Base-by-base conservation (phyloP, 257 asterid species). In the Lithospermum erythrorhizon region DNA sequence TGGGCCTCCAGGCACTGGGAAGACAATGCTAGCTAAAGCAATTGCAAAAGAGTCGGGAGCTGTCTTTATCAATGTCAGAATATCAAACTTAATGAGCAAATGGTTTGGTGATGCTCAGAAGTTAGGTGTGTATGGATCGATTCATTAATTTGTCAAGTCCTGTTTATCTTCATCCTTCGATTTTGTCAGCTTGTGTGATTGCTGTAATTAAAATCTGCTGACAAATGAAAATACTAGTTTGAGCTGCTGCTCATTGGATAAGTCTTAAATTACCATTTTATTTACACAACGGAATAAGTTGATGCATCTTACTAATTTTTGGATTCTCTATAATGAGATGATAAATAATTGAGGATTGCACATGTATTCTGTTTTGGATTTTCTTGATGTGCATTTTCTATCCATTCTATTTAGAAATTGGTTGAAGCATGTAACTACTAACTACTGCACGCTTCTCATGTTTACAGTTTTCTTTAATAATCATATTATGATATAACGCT, bases 11-110 rank as follows among this genome's bases (percentile, higher is more conserved):
- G 98, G 98, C 58, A 93, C 98, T 11, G 98, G 98, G 70, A 93
- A 93, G 81, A 93, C 97, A n/a, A 86, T 93, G 97, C 98, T 89
- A 58, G 98, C 98, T 55, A 89, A 93, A 82, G 98, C 96, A 62
- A 93, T 93, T 63, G 96, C 98, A 21, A 93, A 83, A 78, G 96
- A 93, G 72, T 93, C 97, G 1, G 89, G 91, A 29, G 95, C 97
- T 72, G 91, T 81, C 67, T 93, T 93, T 62, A 93, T 93, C 62
- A 89, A 93, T 20, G 83, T 93, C 61, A 86, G 81, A 73, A 60
- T 85, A 74, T 86, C 98, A 17, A 93, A 83, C 73, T 71, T 93
- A 61, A 93, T 89, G 98, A 93, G 97, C 82, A 93, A 93, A 75
- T 93, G 95, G 95, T 93, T 88, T 63, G 98, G 98, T 47, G 98